These are phyloP conservation scores for Acanthamoeba healyi DNA, from an alignment of 208 protist genomes.

Conservation along the genomic window DNA sequence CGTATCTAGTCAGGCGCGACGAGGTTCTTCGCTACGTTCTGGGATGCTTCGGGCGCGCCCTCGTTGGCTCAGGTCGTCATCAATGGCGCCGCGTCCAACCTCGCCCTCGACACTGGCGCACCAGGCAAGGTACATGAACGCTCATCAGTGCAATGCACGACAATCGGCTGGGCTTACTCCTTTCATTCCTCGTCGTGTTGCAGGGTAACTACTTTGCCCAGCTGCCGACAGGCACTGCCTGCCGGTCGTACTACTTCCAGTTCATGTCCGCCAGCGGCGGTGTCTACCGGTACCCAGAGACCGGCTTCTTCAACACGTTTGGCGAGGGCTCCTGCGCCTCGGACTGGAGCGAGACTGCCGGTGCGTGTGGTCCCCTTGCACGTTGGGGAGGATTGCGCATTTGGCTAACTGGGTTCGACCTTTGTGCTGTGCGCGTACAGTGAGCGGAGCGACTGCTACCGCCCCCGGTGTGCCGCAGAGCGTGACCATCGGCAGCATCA, in stretches of 20 bases:
- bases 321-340: neutral
- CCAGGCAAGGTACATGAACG: neutral
- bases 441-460: neutral
- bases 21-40: neutral
- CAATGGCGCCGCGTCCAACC: neutral
- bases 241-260: slow-evolving; percentile 31
- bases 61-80: neutral
- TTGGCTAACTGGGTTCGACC: no score
- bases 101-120: neutral
- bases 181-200: neutral
- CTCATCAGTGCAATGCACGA: neutral
- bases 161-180: no score
- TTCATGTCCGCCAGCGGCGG: neutral
- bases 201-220: slow-evolving; percentile 7
- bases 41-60: neutral
- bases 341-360: neutral
- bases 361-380: no score
- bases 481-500: neutral
- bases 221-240: neutral
- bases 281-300: slow-evolving; percentile 3
- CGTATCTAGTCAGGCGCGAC: neutral
- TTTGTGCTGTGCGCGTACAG: neutral
- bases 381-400: no score
- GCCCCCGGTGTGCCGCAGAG: neutral
- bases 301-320: slow-evolving; percentile 9